These are phyloP conservation scores for Auricularia heimuer DNA, from an alignment of 768 basidiomycete genomes.

Conservation along the genomic window DNA sequence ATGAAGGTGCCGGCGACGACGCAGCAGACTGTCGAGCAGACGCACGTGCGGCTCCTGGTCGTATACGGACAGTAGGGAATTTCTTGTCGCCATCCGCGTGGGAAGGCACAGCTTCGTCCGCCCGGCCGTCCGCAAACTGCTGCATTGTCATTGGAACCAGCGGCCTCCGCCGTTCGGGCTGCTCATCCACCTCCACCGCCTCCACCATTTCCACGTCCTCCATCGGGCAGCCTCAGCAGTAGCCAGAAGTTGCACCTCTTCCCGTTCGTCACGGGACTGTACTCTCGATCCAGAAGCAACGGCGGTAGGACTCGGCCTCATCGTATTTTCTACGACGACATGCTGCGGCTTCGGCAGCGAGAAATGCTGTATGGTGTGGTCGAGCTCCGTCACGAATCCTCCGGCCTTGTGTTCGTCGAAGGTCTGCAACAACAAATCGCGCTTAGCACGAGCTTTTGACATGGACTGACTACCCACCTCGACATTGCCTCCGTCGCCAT, in stretches of 20 bases:
- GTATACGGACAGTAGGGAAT: not conserved
- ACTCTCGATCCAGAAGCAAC: no score
- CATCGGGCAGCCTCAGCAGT: not conserved
- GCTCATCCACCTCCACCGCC: constrained; percentile 14
- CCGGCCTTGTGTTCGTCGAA: constrained; percentile 26
- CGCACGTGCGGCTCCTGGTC: not conserved
- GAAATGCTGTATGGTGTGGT: constrained; percentile 65
- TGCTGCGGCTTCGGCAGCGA: constrained; percentile 45
- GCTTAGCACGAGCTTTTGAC: not conserved
- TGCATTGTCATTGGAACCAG: constrained; percentile 49
- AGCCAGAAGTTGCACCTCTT: not conserved
- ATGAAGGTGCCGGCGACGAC: not conserved
- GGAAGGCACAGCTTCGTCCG: constrained; percentile 9
- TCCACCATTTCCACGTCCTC: constrained; percentile 4
- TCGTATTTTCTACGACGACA: constrained; percentile 1
- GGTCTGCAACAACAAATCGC: not conserved
- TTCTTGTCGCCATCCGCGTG: not conserved
- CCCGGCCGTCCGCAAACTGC: constrained; percentile 45
- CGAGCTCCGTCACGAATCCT: constrained; percentile 58
- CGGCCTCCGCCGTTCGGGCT: constrained; percentile 4
- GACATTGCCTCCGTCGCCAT: not conserved
- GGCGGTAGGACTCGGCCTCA: not conserved
- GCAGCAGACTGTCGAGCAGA: not conserved
- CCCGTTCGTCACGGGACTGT: not conserved
- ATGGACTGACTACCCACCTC: not conserved